These are phyloP conservation scores for Leptographium lundbergii DNA, from an alignment of 2,329 filamentous ascomycete genomes.

Conservation along the genomic window DNA sequence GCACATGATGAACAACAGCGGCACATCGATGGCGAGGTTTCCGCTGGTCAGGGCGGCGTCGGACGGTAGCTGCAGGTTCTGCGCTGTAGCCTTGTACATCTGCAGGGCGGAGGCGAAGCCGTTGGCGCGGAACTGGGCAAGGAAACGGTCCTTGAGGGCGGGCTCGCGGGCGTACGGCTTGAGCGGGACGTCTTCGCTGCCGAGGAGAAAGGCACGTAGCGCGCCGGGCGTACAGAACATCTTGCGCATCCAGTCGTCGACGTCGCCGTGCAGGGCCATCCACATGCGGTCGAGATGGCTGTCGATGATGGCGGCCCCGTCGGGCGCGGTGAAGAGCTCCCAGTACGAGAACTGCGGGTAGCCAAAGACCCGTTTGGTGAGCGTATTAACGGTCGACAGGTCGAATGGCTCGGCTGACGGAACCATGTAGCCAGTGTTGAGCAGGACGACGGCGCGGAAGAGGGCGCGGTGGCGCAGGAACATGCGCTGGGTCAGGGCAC, in stretches of 20 bases:
- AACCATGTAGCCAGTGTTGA: constrained; percentile 28
- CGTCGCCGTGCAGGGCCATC: constrained; percentile 18
- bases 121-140: constrained; percentile 13
- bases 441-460: constrained; percentile 26
- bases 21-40: constrained; percentile 14
- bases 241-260: constrained; percentile 16
- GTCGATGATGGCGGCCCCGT: constrained; percentile 25
- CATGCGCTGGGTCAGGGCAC: constrained; percentile 23
- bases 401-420: constrained; percentile 21
- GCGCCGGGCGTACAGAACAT: constrained; percentile 24
- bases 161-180: constrained; percentile 16
- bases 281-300: constrained; percentile 25
- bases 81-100: constrained; percentile 16
- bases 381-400: constrained; percentile 21
- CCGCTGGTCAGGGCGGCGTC: constrained; percentile 12
- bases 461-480: constrained; percentile 28
- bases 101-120: constrained; percentile 18
- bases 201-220: constrained; percentile 17
- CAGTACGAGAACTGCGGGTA: constrained; percentile 28
- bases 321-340: constrained; percentile 28
- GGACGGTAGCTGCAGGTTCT: constrained; percentile 12
- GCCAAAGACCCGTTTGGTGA: constrained; percentile 22
- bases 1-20: constrained; percentile 16
- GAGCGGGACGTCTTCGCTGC: constrained; percentile 13
- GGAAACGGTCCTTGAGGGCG: constrained; percentile 15